Percentiles rank a stretch among this genome's conserved stretches.
These are phyloP conservation scores for Podospora appendiculata DNA, from an alignment of 495 filamentous ascomycete genomes.

Conservation along the genomic window DNA sequence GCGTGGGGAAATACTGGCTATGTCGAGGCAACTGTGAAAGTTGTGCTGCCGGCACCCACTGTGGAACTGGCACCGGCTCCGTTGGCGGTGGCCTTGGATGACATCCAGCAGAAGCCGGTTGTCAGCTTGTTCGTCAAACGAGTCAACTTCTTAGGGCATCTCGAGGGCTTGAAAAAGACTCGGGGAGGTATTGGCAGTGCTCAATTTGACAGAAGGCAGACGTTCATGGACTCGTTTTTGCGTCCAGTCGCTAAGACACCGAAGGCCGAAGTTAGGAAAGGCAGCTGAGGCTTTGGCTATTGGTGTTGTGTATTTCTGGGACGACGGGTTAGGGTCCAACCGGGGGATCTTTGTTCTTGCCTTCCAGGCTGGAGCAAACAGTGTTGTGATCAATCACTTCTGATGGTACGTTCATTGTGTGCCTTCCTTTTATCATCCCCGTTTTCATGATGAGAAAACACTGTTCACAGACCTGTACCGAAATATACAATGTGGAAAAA, in stretches of 20 bases:
- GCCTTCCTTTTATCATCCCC: background rate
- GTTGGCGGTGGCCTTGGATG: slow-evolving; percentile 2
- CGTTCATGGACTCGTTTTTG: slow-evolving; percentile 71
- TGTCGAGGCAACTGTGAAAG: slow-evolving; percentile 12
- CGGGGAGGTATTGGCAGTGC: slow-evolving; percentile 70
- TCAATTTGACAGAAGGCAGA: slow-evolving; percentile 62
- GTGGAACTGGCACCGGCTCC: background rate
- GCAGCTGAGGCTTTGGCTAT: background rate
- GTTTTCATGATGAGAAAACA: slow-evolving; percentile 54
- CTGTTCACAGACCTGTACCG: slow-evolving; percentile 79
- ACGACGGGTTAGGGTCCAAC: background rate
- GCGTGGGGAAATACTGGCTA: slow-evolving; percentile 40
- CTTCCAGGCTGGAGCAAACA: background rate
- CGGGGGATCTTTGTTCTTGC: background rate
- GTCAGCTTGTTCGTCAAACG: slow-evolving; percentile 35
- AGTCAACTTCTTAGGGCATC: slow-evolving; percentile 60
- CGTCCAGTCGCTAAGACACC: slow-evolving; percentile 41
- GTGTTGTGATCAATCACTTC: background rate
- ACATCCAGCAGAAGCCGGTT: background rate
- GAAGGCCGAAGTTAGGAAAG: slow-evolving; percentile 12
- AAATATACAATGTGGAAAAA: slow-evolving; percentile 51
- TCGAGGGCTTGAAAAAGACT: slow-evolving; percentile 65
- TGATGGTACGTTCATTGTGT: slow-evolving; percentile 25
- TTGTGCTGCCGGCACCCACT: background rate
- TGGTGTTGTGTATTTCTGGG: background rate